These are phyloP conservation scores for Kodamaea alishanica DNA, from an alignment of 1,139 yeast species.

Conservation along the genomic window DNA sequence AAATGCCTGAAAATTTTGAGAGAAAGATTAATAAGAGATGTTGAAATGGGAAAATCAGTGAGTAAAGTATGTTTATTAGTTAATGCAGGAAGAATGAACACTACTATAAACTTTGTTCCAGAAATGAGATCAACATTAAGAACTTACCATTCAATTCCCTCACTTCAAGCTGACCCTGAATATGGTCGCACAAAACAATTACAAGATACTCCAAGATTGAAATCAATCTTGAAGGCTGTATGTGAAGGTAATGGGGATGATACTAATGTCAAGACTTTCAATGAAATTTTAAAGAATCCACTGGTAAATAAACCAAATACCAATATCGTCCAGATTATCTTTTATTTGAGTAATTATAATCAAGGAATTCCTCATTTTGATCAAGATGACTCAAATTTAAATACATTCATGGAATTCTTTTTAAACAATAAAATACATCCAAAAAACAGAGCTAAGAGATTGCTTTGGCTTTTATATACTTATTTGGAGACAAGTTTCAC, in stretches of 20 bases:
- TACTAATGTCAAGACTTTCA: conserved; percentile 43
- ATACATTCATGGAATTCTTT: conserved; percentile 58
- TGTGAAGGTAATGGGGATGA: conserved; percentile 52
- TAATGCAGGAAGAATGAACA: conserved; percentile 90
- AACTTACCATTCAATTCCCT: conserved; percentile 91
- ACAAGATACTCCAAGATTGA: conserved; percentile 92
- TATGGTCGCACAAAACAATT: conserved; percentile 61
- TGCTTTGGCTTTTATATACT: conserved; percentile 81
- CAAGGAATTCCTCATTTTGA: conserved; percentile 35
- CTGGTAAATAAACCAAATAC: conserved; percentile 43
- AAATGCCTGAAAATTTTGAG: conserved; percentile 81
- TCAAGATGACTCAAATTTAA: conserved; percentile 4
- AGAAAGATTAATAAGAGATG: conserved; percentile 66
- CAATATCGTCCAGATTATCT: conserved; percentile 67
- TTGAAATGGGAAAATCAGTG: conserved; percentile 64
- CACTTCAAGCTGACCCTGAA: conserved; percentile 67
- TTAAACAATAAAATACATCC: conserved; percentile 55
- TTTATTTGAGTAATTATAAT: conserved; percentile 66
- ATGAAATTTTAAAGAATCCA: conserved; percentile 41
- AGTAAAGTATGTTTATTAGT: conserved; percentile 84
- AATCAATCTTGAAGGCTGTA: conserved; percentile 80
- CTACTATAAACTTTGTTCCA: conserved; percentile 93
- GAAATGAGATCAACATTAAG: conserved; percentile 93
- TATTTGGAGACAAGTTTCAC: conserved; percentile 70
- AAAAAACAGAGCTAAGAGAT: conserved; percentile 61